Percentiles rank a stretch among this genome's conserved stretches.
phyloP scores from a whole-genome alignment of 805 yeast genomes.

The Nakazawaea ambrosiae region DNA sequence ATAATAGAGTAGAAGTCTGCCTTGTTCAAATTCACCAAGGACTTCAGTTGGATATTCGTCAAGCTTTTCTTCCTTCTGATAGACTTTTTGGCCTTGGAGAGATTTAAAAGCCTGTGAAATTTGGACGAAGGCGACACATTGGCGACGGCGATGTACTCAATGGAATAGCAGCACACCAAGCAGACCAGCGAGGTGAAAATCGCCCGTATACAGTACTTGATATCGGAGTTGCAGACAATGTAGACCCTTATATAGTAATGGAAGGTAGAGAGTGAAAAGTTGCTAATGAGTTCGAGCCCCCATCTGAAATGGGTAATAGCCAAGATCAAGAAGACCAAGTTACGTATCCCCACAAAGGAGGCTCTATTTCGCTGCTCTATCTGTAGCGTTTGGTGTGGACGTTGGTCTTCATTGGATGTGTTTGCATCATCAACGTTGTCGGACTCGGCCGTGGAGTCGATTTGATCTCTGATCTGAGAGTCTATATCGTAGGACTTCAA shows the following conservation, averaged over 20 bases:
- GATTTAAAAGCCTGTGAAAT: conserved; percentile 1
- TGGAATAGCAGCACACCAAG: neutral
- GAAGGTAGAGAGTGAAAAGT: neutral
- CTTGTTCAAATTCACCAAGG: neutral
- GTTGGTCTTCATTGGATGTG: neutral
- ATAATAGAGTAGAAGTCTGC: neutral
- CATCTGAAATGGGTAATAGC: conserved; percentile 1
- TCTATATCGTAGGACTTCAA: conserved; percentile 5
- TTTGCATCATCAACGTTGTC: neutral
- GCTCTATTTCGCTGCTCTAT: neutral
- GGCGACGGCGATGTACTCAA: neutral
- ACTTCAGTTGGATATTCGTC: conserved; percentile 3
- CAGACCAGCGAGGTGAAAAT: neutral
- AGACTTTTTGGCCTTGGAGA: neutral
- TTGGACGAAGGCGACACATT: conserved; percentile 4
- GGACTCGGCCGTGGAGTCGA: neutral
- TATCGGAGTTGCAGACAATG: neutral
- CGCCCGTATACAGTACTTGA: neutral
- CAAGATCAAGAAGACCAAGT: conserved; percentile 8
- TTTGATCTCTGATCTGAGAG: neutral
- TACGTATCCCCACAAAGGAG: conserved; percentile 9
- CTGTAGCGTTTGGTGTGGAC: neutral
- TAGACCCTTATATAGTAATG: neutral
- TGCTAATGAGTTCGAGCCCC: neutral
- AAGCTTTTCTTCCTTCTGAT: conserved; percentile 3